phyloP scores from a whole-genome alignment of 495 filamentous ascomycete genomes.

The Lichenothelia convexa region DNA sequence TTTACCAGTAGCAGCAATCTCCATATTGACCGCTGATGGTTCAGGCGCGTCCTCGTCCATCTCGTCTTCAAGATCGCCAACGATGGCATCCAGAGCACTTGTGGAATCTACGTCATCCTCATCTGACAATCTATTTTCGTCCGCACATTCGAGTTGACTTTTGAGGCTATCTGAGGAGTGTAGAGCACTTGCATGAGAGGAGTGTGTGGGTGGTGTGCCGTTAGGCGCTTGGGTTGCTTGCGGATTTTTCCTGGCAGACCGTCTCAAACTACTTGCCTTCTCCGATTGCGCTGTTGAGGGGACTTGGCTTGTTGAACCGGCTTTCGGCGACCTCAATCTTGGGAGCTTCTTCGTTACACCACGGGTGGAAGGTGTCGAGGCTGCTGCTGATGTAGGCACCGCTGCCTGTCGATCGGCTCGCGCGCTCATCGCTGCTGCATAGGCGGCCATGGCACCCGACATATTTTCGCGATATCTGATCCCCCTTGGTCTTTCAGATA shows the following conservation, averaged over 20 bases:
- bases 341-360: conserved; percentile 13
- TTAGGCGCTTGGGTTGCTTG: not conserved
- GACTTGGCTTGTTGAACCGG: not conserved
- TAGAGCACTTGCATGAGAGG: not conserved
- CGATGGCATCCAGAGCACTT: conserved; percentile 63
- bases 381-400: conserved; percentile 4
- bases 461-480: conserved; percentile 49
- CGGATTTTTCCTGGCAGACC: not conserved
- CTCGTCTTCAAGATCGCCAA: conserved; percentile 80
- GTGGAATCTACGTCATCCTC: conserved; percentile 62
- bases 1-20: conserved; percentile 76
- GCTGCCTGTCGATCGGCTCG: conserved; percentile 5
- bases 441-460: conserved; percentile 48
- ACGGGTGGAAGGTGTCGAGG: conserved; percentile 10
- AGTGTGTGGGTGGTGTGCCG: not conserved
- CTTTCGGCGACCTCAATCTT: conserved; percentile 14
- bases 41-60: conserved; percentile 63
- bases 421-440: conserved; percentile 51
- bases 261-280: not conserved
- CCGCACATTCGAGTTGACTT: conserved; percentile 73
- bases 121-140: conserved; percentile 69
- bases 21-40: conserved; percentile 78
- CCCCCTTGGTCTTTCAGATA: conserved; percentile 61
- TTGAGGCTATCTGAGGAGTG: conserved; percentile 2
- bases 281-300: not conserved